These are phyloP conservation scores for Gaeumannomyces tritici DNA, from an alignment of 2,329 filamentous ascomycete species.

Conservation along the genomic window DNA sequence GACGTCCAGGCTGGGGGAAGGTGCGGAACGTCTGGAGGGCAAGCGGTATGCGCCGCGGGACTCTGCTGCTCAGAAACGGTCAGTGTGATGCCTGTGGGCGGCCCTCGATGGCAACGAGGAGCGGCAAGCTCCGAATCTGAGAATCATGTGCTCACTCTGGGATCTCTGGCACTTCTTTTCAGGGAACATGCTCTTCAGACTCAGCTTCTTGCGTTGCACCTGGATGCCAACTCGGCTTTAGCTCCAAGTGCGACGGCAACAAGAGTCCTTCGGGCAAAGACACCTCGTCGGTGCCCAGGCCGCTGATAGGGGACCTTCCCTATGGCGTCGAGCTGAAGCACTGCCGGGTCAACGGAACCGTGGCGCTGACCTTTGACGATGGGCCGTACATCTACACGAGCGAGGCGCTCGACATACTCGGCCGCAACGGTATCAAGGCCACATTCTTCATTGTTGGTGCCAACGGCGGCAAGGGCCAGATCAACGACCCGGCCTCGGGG, in stretches of 20 bases:
- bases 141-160: background rate
- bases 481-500: slow-evolving; percentile 20
- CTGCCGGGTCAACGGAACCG: slow-evolving; percentile 18
- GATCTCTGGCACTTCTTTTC: background rate
- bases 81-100: background rate
- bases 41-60: slow-evolving; percentile 12
- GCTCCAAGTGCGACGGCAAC: slow-evolving; percentile 20
- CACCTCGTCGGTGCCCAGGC: slow-evolving; percentile 14
- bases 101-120: background rate
- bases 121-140: background rate
- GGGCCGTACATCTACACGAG: slow-evolving; percentile 24
- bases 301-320: slow-evolving; percentile 15
- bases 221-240: slow-evolving; percentile 18
- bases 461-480: slow-evolving; percentile 23
- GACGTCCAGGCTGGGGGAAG: slow-evolving; percentile 4
- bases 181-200: slow-evolving; percentile 24
- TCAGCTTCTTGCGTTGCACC: slow-evolving; percentile 16
- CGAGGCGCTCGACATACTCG: slow-evolving; percentile 24
- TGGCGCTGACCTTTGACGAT: slow-evolving; percentile 28
- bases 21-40: slow-evolving; percentile 12
- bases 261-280: slow-evolving; percentile 15
- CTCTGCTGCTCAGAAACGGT: slow-evolving; percentile 15
- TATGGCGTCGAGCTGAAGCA: slow-evolving; percentile 22
- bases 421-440: slow-evolving; percentile 18
- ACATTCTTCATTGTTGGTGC: slow-evolving; percentile 26